Base-by-base conservation (phyloP, 345 rosid genomes). In the Luvunga scandens region DNA sequence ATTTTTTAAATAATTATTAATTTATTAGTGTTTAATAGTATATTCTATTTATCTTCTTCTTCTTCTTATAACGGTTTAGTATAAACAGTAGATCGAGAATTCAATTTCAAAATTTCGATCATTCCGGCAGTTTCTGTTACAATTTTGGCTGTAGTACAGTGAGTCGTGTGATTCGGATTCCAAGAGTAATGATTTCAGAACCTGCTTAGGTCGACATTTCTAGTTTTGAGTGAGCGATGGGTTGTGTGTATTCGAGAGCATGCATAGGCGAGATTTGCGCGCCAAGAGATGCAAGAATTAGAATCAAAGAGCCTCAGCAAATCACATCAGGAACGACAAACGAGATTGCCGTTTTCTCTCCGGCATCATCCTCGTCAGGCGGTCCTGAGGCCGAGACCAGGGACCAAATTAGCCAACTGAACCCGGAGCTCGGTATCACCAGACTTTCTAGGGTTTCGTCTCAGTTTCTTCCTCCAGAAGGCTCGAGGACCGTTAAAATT, bases 181-280 rank as follows among this genome's bases (percentile, higher is more conserved):
- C 12, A 14, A 19, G 19, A 74, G 77, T 74, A 48, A 75, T 75
- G 77, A 48, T 50, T 71, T 71, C 36, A 30, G 27, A 30, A 16
- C 31, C 61, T 50, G 39, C 16, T 10, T 53, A 21, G 27, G 42
- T 50, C 25, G 6, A 71, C 42, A 71, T 71, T 71, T 30, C 6
- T 45, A 8, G 45, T 30, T 28, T 42, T 16, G 50, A 53, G 7
- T 9, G 75, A 72, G 76, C 61, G 56, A 96, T 96, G 99, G 99
- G 99, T 66, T 96, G 99, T 77, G 95, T 90, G 50, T 92, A 96
- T 82, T 96, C 99, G 24, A 89, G 97, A 82, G 91, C 93, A 71
- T 96, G 99, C 81, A 94, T 96, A 71, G 97, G 99, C 78, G 93
- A 92, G 86, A 91, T 90, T 78, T 92, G 98, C 78, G 84, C 85